Base-by-base conservation (phyloP, 2,329 filamentous ascomycete species). In the Penicillium sp. region DNA sequence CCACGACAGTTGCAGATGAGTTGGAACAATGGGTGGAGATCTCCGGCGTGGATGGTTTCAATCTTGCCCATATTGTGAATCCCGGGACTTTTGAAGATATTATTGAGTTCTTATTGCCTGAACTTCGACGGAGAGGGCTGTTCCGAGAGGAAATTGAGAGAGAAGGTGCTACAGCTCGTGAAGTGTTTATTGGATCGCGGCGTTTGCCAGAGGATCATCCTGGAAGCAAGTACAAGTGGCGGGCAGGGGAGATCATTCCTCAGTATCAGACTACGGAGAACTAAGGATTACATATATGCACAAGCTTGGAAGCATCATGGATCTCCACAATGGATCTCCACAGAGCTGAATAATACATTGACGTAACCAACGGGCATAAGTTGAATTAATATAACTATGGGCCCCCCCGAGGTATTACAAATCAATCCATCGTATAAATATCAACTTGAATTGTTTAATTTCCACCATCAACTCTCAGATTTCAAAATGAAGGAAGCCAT, bases 401-500 rank as follows among this genome's bases (percentile, higher is more conserved):
- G 8, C 1, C 11, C 2, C 19, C 19, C 7, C 2, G 15, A 2
- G 4, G 5, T 16, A 48, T 40, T 39, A 40, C 27, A 48, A 44
- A 33, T 50, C 51, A 40, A 39, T 16, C 6, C 9, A 21, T 2
- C 7, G 15, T 45, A 45, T 52, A 45, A 43, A 41, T 43, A 16
- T 39, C 31, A 16, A 33, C 15, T 27, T 55, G 51, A 34, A 31
- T 25, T 33, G 34, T 29, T 43, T 19, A 5, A 11, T 16, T 44
- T 11, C 8, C 11, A 36, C 9, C 13, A 33, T 23, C 16, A 2
- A 38, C 11, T 6, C 9, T n/a, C 15, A 44, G 19, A 27, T 8
- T 16, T 15, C 11, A 59, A 21, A 39, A 79, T 78, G 76, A 79
- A 78, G 61, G 75, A 78, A 71, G 76, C 72, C 5, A 62, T 73